Evolutionary conservation across 2,329 filamentous ascomycete species (phyloP).

Genomic region (Fusarium torulosum): DNA sequence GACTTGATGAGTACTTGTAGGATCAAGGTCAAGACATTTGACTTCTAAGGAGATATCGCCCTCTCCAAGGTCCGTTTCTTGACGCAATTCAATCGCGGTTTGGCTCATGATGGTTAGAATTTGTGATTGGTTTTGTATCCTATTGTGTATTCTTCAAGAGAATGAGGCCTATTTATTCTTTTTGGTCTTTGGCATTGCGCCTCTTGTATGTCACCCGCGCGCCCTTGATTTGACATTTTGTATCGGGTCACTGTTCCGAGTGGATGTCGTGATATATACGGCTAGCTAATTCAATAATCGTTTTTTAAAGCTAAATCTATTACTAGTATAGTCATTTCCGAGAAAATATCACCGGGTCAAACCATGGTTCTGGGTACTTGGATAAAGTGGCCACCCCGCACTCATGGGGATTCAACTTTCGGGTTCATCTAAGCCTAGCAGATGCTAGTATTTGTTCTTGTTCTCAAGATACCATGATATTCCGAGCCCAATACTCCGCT

Average conservation of each 20-base stretch:
- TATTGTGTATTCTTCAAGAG: background rate
- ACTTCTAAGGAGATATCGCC: background rate
- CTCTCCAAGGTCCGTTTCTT: slow-evolving; percentile 2
- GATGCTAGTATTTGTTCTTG: no score
- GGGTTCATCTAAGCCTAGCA: no score
- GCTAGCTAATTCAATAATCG: no score
- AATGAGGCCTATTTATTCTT: background rate
- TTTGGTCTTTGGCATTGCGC: background rate
- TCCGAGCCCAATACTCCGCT: no score
- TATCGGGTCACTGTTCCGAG: background rate
- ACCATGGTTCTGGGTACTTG: no score
- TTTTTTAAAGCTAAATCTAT: no score
- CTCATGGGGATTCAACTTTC: no score
- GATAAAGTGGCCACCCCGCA: no score
- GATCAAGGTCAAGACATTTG: slow-evolving; percentile 1
- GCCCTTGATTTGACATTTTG: slow-evolving; percentile 21
- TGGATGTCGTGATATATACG: no score
- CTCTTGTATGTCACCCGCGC: background rate
- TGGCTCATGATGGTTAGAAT: slow-evolving; percentile 7
- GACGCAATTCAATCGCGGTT: slow-evolving; percentile 8
- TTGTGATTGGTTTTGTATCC: background rate
- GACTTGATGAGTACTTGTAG: background rate
- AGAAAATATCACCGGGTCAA: no score
- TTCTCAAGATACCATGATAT: no score
- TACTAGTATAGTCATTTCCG: no score